Conservation (phyloP, 225 moss, liverwort and hornwort genomes). For the Pseudoscleropodium purum region DNA sequence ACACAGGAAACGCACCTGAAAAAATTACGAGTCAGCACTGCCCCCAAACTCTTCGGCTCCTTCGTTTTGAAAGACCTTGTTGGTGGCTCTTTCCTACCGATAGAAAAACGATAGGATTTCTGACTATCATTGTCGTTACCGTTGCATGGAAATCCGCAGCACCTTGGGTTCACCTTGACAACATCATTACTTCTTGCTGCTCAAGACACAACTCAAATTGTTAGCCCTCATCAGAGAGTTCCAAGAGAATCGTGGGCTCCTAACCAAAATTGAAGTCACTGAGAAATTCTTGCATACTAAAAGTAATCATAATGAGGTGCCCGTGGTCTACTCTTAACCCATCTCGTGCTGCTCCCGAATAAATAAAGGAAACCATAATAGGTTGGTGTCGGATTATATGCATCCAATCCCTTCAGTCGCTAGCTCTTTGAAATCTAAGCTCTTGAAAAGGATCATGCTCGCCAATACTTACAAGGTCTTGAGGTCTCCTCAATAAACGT, state of each 20-base stretch:
- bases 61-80: slow-evolving; percentile 15
- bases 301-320: background rate
- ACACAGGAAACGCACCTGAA: slow-evolving; percentile 22
- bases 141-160: slow-evolving; percentile 41
- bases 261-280: background rate
- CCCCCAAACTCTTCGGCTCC: slow-evolving; percentile 27
- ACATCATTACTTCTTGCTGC: slow-evolving; percentile 29
- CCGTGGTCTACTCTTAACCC: background rate
- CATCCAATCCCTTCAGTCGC: background rate
- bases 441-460: background rate
- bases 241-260: background rate
- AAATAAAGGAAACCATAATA: background rate
- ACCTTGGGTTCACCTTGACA: slow-evolving; percentile 27
- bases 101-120: slow-evolving; percentile 10
- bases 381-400: background rate
- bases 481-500: background rate
- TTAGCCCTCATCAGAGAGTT: background rate
- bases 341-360: background rate
- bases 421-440: background rate
- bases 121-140: slow-evolving; percentile 14
- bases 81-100: slow-evolving; percentile 19
- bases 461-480: slow-evolving; percentile 18
- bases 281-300: background rate
- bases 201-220: slow-evolving; percentile 11
- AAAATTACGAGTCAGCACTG: slow-evolving; percentile 25